Base-by-base conservation (phyloP, 176 grass and related monocot species). In the Puccinellia tenuiflora region DNA sequence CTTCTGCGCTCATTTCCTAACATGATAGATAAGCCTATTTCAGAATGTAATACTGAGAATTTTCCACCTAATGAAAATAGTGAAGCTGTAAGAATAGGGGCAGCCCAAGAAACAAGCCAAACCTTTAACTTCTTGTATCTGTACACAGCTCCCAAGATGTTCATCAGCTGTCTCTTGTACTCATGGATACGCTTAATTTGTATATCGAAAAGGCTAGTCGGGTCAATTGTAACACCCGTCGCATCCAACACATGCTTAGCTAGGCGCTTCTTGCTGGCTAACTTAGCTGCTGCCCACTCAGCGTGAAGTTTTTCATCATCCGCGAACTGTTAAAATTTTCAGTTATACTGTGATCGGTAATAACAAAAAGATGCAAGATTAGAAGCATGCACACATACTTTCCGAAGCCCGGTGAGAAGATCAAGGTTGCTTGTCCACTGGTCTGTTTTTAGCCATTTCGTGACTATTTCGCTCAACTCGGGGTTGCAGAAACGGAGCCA, bases 121-220 rank as follows among this genome's bases (percentile, higher is more conserved):
- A 92, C 90, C 90, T 91, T 92, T 51, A 96, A 37, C 74, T 91
- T 92, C 81, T 96, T 92, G 83, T 96, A 96, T 86, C 90, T 90
- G 77, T 92, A 92, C 22, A 96, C 83, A 56, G 71, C 81, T 80
- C 90, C 93, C 57, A 96, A 77, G 79, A 93, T 96, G 86, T 92
- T 92, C 76, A 93, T 43, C 21, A 96, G 88, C 67, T 96, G 93
- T 65, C 90, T 88, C 77, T 93, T 96, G 70, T 96, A 96, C 83
- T 96, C 93, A 55, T 96, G 93, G 42, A 96, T 96, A n/a, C 93
- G 88, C 42, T 96, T 96, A 73, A 96, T 77, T 60, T 96, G 93
- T 85, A 96, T 90, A 76, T 93, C 93, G 9, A 96, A 96, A 77
- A 93, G 79, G 73, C 83, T 87, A 12, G 81, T 73, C 35, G 90